Base-by-base conservation (phyloP, 495 filamentous ascomycete species). In the Tuber melanosporum region DNA sequence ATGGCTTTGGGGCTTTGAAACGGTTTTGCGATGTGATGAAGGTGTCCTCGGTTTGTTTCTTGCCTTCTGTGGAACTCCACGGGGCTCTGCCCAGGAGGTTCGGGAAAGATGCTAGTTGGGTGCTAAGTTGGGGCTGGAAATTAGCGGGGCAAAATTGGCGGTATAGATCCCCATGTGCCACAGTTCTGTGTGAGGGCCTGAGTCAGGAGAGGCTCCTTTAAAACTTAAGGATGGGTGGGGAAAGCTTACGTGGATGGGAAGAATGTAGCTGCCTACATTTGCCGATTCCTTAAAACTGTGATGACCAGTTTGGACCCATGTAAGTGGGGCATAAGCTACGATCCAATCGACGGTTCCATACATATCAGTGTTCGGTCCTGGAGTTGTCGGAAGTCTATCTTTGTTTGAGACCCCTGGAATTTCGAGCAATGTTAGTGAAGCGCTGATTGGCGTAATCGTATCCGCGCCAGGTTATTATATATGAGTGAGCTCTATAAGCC, bases 381-480 rank as follows among this genome's bases (percentile, higher is more conserved):
- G 87, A 15, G 91, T 85, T 20, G 87, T 89, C n/a, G 91, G 86
- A 1, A 91, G 87, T 42, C 89, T 84, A 72, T 89, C 73, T 1
- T 85, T 72, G 77, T 91, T 91, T 32, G 78, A 85, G 89, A 0
- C 89, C 89, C 1, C 89, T 89, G 0, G 88, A 86, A 71, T 87
- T 85, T 32, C 85, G 85, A 52, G 91, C 86, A 3, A 88, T 87
- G 71, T 88, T 77, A 8, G 91, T 83, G 77, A 91, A 91, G 9
- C 89, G 83, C n/a, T 84, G 84, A 76, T 91, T 90, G 12, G 90
- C 78, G 57, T 87, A 87, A 82, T 90, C 90, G 45, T 88, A 82
- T 45, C 75, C 72, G 22, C 26, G 7, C 44, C n/a, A 36, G 0
- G 5, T 47, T 57, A 75, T 47, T 57, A 75, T 39, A 66, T 26